Evolutionary conservation across 306 rosid genomes (phyloP).

Genomic region (Fagus sylvatica): DNA sequence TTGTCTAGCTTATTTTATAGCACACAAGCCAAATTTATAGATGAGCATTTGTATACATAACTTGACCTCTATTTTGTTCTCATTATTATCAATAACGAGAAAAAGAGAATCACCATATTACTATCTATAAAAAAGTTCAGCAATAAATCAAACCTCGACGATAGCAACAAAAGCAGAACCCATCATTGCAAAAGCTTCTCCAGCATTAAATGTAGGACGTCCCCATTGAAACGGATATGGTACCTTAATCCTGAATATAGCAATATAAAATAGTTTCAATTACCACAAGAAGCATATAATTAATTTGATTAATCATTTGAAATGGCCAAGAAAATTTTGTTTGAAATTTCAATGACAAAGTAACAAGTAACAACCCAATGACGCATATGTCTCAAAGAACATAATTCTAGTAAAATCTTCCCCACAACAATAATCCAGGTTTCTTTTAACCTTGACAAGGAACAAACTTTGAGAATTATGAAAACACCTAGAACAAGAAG

Average conservation of each 20-base stretch:
- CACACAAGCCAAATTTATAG: not conserved
- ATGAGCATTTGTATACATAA: not conserved
- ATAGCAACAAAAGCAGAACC: conserved; percentile 77
- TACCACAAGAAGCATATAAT: not conserved
- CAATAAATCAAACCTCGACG: conserved; percentile 53
- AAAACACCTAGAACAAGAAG: too few species aligned
- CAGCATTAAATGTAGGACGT: conserved; percentile 61
- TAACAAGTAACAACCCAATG: not conserved
- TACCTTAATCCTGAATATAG: conserved; percentile 69
- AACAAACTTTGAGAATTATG: not conserved
- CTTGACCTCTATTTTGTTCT: not conserved
- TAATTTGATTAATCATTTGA: conserved; percentile 5
- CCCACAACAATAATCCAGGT: too few species aligned
- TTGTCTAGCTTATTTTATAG: too few species aligned
- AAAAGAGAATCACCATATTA: conserved; percentile 4
- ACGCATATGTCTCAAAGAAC: not conserved
- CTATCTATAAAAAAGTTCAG: not conserved
- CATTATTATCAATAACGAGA: conserved; percentile 2
- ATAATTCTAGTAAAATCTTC: too few species aligned
- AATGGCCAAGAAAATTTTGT: not conserved
- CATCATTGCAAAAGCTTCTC: conserved; percentile 69
- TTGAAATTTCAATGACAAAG: not conserved
- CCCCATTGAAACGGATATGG: conserved; percentile 99
- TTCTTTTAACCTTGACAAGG: not conserved
- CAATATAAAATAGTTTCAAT: not conserved